Percentiles rank a stretch among this genome's conserved stretches.
phyloP scores from a whole-genome alignment of 1,139 yeast genomes.

The Geotrichum histeridarum region DNA sequence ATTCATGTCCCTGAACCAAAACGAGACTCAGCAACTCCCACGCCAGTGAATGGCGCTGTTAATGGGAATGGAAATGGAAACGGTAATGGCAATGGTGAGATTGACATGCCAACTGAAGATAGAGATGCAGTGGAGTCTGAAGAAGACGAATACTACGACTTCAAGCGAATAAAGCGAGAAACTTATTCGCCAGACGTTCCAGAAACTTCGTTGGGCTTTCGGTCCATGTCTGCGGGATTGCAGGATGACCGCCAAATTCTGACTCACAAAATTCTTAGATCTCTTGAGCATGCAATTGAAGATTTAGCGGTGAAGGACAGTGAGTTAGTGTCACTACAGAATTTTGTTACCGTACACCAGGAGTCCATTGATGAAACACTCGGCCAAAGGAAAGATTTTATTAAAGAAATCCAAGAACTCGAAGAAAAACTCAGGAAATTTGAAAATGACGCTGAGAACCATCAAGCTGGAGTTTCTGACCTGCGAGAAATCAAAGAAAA shows the following conservation, averaged over 20 bases:
- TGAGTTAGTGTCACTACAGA: slow-evolving; percentile 38
- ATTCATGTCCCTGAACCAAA: slow-evolving; percentile 41
- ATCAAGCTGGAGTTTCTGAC: slow-evolving; percentile 17
- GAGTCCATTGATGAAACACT: slow-evolving; percentile 39
- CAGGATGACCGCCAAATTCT: slow-evolving; percentile 34
- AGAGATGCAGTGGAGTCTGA: slow-evolving; percentile 7
- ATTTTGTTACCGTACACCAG: slow-evolving; percentile 30
- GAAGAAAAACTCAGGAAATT: slow-evolving; percentile 27
- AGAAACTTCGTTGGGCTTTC: slow-evolving; percentile 16
- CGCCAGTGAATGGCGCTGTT: slow-evolving; percentile 25
- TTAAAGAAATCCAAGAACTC: slow-evolving; percentile 29
- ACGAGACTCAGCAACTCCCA: slow-evolving; percentile 7
- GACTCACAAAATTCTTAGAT: slow-evolving; percentile 49
- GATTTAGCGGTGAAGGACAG: slow-evolving; percentile 24
- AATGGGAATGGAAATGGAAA: slow-evolving; percentile 33
- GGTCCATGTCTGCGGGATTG: neutral
- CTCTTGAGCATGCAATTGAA: slow-evolving; percentile 28
- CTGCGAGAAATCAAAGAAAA: slow-evolving; percentile 12
- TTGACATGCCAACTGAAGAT: neutral
- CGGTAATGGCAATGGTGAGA: slow-evolving; percentile 21
- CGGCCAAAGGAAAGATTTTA: slow-evolving; percentile 39
- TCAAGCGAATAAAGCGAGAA: slow-evolving; percentile 62
- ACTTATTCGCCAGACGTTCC: slow-evolving; percentile 23
- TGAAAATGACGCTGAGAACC: slow-evolving; percentile 31
- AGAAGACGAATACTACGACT: slow-evolving; percentile 46